Evolutionary conservation across 2,329 filamentous ascomycete species (phyloP), one percentile per base, ranked within the genome.

Genomic region (Fusarium algeriense): DNA sequence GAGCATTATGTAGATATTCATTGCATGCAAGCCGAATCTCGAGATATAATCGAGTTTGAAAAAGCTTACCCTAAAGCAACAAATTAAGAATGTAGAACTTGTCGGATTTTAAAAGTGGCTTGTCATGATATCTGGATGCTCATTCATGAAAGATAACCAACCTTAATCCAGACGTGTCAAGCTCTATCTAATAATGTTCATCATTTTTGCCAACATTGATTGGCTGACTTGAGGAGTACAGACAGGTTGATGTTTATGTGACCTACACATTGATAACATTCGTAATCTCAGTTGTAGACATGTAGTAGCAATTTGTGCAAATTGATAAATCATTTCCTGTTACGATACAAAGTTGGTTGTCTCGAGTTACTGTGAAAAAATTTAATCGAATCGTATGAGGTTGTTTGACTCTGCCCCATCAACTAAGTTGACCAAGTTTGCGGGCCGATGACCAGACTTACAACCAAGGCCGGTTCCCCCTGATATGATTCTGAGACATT

Each of bases 351-450:
- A 28, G 30, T 52, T 55, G 28, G 13, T 14, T 35, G 26, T 45
- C 34, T 46, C 34, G 10, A 41, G 35, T 57, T 45, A 48, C 57
- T 44, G 20, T 23, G 45, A 23, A 23, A 53, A 50, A 60, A 23
- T n/a, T 7, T 11, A 23, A 28, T 30, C 23, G n/a, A 23, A 54
- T 75, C 71, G 68, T 75, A 73, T 56, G 73, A 75, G 59, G 46
- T 62, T 41, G 26, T 40, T 23, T 50, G 48, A 37, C 20, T 26
- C 57, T 60, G n/a, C 26, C 45, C 59, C 38, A 65, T 60, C 34
- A 26, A 46, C 9, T 46, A 43, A 66, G 45, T 54, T 58, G 38
- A 48, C 17, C 4, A 62, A 23, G 49, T 48, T 58, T 28, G 35
- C 60, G 53, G 56, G 44, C 32, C 70, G 63, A 67, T 52, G 14